Percentiles rank a stretch among this genome's conserved stretches.
phyloP scores from a whole-genome alignment of 768 basidiomycete species.

The Tricholomella constricta region DNA sequence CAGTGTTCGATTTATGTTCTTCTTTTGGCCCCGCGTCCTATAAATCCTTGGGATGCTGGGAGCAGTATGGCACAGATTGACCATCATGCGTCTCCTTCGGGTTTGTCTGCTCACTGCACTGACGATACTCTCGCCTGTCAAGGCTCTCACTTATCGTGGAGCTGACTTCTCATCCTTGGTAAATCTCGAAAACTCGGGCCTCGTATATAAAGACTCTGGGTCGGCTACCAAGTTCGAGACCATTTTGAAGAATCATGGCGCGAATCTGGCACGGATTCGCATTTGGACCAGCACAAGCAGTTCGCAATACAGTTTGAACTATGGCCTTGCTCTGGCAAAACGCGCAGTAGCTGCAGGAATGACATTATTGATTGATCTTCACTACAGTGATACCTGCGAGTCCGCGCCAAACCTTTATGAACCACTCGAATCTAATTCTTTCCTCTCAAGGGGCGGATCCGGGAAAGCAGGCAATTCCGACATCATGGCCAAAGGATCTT shows the following conservation, averaged over 20 bases:
- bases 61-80: background rate
- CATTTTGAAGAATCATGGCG: constrained; percentile 54
- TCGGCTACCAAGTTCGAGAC: constrained; percentile 45
- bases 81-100: constrained; percentile 25
- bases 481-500: constrained; percentile 54
- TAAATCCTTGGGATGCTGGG: constrained; percentile 1
- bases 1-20: background rate
- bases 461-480: constrained; percentile 59
- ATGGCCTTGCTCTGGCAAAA: constrained; percentile 56
- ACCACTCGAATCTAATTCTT: background rate
- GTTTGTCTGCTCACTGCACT: constrained; percentile 18
- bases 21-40: background rate
- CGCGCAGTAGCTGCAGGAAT: constrained; percentile 58
- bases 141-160: constrained; percentile 49
- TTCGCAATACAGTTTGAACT: constrained; percentile 48
- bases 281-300: constrained; percentile 64
- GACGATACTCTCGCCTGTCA: constrained; percentile 23
- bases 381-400: constrained; percentile 66
- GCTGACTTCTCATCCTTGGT: constrained; percentile 59
- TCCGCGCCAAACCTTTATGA: constrained; percentile 3
- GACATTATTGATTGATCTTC: constrained; percentile 56
- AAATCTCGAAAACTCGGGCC: constrained; percentile 52
- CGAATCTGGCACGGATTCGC: constrained; percentile 59
- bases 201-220: constrained; percentile 44
- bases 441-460: constrained; percentile 59